Base-by-base conservation (phyloP, 257 asterid species). In the Forsythia suspensa region DNA sequence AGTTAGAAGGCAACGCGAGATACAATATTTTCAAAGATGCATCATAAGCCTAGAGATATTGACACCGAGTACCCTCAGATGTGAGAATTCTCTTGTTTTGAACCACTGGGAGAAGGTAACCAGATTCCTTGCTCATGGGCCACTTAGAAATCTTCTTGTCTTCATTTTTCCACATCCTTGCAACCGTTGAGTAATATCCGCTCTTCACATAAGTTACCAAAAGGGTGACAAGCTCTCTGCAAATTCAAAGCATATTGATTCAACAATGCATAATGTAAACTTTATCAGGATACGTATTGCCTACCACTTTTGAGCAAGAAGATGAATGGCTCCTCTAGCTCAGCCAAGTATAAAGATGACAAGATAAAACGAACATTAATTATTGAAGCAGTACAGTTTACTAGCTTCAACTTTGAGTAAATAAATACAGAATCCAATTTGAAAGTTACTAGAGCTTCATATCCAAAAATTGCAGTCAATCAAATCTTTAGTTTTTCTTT, bases 111-210 rank as follows among this genome's bases (percentile, higher is more conserved):
- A 92, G 95, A 86, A 91, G 92, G 84, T 84, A 82, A 41, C 92
- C 81, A 2, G 97, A 77, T 76, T 95, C 99, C 79, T 90, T 93
- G 82, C 91, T 85, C 83, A 85, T 90, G 34, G 86, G 66, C 97
- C 97, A 88, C 81, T 86, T 91, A 46, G 85, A 82, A 18, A 79
- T 77, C 82, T 90, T 93, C 81, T 86, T 91, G 46, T 87, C 96
- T 43, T 90, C 94, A 66, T 89, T 84, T 74, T 78, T 90, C 99
- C 98, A 88, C 41, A 95, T 85, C 90, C 86, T 93, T 67, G 93
- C 86, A 70, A 90, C 95, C 77, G 91, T 74, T 44, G 81, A 81
- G 76, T 84, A 89, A 44, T 88, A 80, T 59, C 97, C 94, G 15
- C 91, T 88, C 88, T 89, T 93, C 70, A 93, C 90, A 55, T 82